phyloP scores from a whole-genome alignment of 257 asterid genomes.

The Solanum paucissectum region DNA sequence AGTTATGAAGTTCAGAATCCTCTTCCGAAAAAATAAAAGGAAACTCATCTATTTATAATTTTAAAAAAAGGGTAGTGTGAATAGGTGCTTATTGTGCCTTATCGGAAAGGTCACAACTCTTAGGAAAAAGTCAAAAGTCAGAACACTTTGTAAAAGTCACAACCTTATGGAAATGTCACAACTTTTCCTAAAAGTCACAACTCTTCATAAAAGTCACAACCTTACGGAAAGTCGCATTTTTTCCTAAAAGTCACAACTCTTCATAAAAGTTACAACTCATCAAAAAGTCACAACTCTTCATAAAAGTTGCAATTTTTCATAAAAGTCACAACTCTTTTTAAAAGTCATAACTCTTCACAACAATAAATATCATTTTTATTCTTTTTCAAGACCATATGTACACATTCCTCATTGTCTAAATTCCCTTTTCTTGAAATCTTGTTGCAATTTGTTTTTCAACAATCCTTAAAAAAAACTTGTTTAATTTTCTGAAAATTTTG shows the following conservation, averaged over 20 bases:
- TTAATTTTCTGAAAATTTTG: neutral
- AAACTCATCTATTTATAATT: neutral
- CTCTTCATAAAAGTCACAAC: neutral
- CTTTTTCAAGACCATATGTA: neutral
- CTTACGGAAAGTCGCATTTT: too few relatives aligned
- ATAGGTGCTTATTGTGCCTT: neutral
- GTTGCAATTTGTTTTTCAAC: neutral
- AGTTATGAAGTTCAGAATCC: neutral
- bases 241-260: too few relatives aligned
- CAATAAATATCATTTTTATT: neutral
- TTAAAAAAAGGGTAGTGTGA: neutral
- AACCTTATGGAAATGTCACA: neutral
- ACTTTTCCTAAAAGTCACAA: neutral
- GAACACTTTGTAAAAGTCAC: neutral
- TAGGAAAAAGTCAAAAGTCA: too few relatives aligned
- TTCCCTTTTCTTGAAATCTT: neutral
- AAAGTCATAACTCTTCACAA: neutral
- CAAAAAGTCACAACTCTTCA: neutral
- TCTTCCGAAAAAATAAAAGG: neutral
- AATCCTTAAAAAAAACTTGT: neutral
- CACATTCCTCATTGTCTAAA: neutral
- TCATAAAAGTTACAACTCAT: too few relatives aligned
- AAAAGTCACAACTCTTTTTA: too few relatives aligned
- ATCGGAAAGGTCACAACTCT: neutral
- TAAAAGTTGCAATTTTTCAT: too few relatives aligned